Evolutionary conservation across 768 basidiomycete genomes (phyloP).

Genomic region (Leccinum obscurum): DNA sequence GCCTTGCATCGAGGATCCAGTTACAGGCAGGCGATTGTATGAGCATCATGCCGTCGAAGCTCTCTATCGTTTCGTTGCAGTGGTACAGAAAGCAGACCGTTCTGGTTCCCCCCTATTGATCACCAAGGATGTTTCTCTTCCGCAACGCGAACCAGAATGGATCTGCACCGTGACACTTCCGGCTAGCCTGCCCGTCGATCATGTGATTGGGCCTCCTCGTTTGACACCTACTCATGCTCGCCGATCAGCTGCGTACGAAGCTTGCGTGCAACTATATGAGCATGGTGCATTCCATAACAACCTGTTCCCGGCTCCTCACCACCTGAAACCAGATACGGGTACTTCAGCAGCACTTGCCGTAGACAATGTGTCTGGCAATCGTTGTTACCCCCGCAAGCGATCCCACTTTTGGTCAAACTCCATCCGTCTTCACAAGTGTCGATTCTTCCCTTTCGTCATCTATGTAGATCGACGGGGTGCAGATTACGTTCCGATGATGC

Average conservation of each 20-base stretch:
- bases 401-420: slow-evolving; percentile 70
- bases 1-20: slow-evolving; percentile 57
- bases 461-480: slow-evolving; percentile 29
- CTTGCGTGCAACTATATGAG: slow-evolving; percentile 51
- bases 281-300: slow-evolving; percentile 52
- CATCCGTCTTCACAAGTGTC: slow-evolving; percentile 22
- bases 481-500: slow-evolving; percentile 56
- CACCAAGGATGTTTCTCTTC: slow-evolving; percentile 24
- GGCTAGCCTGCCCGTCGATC: slow-evolving; percentile 41
- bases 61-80: slow-evolving; percentile 51
- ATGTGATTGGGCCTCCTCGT: slow-evolving; percentile 46
- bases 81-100: slow-evolving; percentile 12
- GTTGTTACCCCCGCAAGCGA: slow-evolving; percentile 54
- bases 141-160: slow-evolving; percentile 28
- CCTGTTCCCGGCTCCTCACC: slow-evolving; percentile 36
- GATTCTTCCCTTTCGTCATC: slow-evolving; percentile 42
- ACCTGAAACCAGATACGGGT: neutral
- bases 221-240: slow-evolving; percentile 53
- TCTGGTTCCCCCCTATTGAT: slow-evolving; percentile 20
- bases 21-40: slow-evolving; percentile 59
- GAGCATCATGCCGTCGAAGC: slow-evolving; percentile 56
- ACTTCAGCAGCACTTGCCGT: slow-evolving; percentile 17
- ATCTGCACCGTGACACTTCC: slow-evolving; percentile 53
- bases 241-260: slow-evolving; percentile 56
- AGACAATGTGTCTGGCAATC: slow-evolving; percentile 42